Conservation (phyloP, 2,329 filamentous ascomycete species). For the Fusarium armeniacum region DNA sequence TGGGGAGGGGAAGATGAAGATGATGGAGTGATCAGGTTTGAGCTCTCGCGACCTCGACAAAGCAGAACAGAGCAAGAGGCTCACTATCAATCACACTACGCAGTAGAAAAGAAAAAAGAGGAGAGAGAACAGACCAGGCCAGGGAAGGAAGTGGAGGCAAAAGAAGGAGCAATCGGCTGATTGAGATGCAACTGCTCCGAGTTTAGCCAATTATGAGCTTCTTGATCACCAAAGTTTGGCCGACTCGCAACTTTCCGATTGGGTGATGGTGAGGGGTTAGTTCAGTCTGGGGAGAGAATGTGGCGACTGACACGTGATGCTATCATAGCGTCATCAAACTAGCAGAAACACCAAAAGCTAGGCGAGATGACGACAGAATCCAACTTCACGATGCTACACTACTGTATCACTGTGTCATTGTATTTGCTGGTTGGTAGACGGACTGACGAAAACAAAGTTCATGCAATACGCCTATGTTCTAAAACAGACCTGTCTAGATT, state of each 20-base stretch:
- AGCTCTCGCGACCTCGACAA: conserved; percentile 51
- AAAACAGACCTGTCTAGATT: neutral
- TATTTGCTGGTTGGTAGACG: neutral
- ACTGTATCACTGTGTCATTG: conserved; percentile 1
- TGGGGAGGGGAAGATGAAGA: conserved; percentile 9
- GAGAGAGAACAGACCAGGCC: conserved; percentile 22
- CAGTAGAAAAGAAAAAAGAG: conserved; percentile 37
- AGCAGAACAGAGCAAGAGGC: conserved; percentile 45
- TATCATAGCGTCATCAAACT: conserved; percentile 35
- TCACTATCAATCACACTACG: conserved; percentile 39
- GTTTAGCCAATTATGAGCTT: conserved; percentile 43
- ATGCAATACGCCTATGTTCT: neutral
- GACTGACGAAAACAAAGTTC: neutral
- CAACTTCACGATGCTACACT: conserved; percentile 29
- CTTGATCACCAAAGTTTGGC: conserved; percentile 44
- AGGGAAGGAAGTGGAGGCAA: conserved; percentile 40
- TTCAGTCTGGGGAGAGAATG: conserved; percentile 38
- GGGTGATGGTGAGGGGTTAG: conserved; percentile 51
- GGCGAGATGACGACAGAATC: conserved; percentile 32
- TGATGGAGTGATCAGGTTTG: conserved; percentile 33
- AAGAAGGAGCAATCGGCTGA: conserved; percentile 47
- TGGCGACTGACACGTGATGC: conserved; percentile 48
- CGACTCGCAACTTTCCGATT: conserved; percentile 50
- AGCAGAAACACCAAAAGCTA: conserved; percentile 21
- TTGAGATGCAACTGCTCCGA: conserved; percentile 37